These are phyloP conservation scores for Chaetomium fimeti DNA, from an alignment of 495 filamentous ascomycete species.

Conservation along the genomic window DNA sequence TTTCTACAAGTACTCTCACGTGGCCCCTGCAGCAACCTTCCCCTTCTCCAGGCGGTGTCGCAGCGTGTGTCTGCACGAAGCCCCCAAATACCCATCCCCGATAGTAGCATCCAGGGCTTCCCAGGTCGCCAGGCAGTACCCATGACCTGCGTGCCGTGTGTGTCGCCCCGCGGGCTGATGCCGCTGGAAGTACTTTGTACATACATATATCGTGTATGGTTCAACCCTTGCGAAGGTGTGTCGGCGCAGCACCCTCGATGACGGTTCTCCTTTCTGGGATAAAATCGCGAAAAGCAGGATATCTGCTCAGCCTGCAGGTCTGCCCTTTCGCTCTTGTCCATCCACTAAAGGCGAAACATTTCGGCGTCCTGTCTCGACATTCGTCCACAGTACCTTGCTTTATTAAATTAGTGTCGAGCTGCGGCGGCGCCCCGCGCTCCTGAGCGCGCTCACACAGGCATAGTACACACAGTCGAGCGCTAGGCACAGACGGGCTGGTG, in stretches of 20 bases:
- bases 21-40: slow-evolving; percentile 1
- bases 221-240: no score
- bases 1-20: neutral
- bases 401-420: no score
- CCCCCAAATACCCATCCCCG: neutral
- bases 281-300: no score
- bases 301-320: no score
- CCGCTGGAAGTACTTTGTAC: neutral
- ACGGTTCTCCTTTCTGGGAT: no score
- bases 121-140: neutral
- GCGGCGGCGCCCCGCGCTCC: neutral
- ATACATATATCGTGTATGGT: no score
- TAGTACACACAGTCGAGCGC: neutral
- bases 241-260: no score
- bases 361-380: no score
- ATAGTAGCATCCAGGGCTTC: neutral
- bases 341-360: no score
- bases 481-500: slow-evolving; percentile 3
- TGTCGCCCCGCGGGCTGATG: neutral
- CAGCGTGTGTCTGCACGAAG: neutral
- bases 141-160: neutral
- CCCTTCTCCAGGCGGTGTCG: neutral
- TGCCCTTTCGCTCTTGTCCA: no score
- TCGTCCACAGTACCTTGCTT: no score
- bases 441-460: neutral